Evolutionary conservation across 1,139 yeast genomes (phyloP).

Genomic region (Neolecta irregularis): DNA sequence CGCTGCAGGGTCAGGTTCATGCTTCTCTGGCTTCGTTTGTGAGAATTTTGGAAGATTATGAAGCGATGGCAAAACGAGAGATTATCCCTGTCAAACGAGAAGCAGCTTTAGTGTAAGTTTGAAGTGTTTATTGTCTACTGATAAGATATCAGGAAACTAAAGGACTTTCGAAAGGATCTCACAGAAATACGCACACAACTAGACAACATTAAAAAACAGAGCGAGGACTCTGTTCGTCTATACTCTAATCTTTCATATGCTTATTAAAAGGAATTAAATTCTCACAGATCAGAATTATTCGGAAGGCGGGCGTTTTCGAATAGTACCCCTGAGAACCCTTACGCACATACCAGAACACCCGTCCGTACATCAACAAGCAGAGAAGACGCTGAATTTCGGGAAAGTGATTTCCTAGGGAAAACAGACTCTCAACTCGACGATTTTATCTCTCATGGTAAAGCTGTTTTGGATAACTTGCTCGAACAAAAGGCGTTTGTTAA

Average conservation of each 20-base stretch:
- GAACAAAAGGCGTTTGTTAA: constrained; percentile 48
- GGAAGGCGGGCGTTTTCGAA: constrained; percentile 34
- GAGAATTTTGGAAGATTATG: constrained; percentile 66
- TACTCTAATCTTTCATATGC: constrained; percentile 17
- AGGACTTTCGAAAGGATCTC: constrained; percentile 45
- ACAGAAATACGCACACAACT: constrained; percentile 42
- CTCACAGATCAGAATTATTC: constrained; percentile 44
- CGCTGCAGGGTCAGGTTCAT: constrained; percentile 37
- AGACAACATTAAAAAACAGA: constrained; percentile 43
- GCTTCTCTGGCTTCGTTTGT: constrained; percentile 64
- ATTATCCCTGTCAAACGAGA: constrained; percentile 38
- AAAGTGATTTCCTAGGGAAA: constrained; percentile 39
- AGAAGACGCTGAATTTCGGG: constrained; percentile 16
- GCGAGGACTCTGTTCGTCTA: constrained; percentile 37
- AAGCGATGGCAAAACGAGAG: constrained; percentile 47
- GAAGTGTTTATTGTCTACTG: too few species aligned
- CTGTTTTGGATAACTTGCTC: constrained; percentile 70
- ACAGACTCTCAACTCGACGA: constrained; percentile 78
- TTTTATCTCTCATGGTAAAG: constrained; percentile 76
- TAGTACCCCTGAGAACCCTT: constrained; percentile 47
- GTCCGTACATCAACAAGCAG: constrained; percentile 9
- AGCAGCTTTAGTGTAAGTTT: constrained; percentile 51
- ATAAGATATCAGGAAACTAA: too few species aligned
- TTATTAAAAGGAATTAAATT: constrained; percentile 18
- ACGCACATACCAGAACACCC: constrained; percentile 23